Conservation (phyloP, 2,329 filamentous ascomycete species). For the Arthrobotrys pseudoclavata region DNA sequence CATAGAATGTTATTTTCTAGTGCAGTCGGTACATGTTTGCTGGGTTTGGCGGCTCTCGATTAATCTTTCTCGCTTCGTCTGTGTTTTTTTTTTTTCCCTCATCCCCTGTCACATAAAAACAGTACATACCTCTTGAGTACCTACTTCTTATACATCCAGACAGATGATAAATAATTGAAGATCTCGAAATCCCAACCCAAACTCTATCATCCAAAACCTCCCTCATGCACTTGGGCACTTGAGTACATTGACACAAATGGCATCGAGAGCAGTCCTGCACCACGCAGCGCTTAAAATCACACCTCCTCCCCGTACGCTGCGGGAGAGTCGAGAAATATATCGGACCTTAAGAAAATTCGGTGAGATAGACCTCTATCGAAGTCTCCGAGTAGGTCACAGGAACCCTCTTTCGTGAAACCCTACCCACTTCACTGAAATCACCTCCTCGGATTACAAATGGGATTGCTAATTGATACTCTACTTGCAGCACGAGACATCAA, state of each 20-base stretch:
- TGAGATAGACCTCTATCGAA: slow-evolving; percentile 52
- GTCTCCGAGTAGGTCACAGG: slow-evolving; percentile 35
- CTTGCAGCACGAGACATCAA: slow-evolving; percentile 42
- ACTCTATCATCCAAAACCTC: neutral
- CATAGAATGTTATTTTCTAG: too few relatives aligned
- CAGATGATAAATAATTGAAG: neutral
- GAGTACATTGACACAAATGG: slow-evolving; percentile 19
- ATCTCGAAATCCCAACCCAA: neutral
- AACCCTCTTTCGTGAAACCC: neutral
- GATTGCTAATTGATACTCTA: neutral
- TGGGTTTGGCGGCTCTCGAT: neutral
- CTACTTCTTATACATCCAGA: neutral
- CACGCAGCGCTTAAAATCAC: slow-evolving; percentile 48
- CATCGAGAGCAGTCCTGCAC: slow-evolving; percentile 29
- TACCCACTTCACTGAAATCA: neutral
- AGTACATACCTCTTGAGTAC: neutral
- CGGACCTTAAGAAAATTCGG: slow-evolving; percentile 48
- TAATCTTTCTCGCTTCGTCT: neutral
- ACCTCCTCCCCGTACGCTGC: slow-evolving; percentile 44
- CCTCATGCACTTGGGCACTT: neutral
- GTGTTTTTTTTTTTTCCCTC: neutral
- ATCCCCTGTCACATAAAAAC: slow-evolving; percentile 4
- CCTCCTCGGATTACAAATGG: neutral
- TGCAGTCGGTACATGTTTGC: neutral
- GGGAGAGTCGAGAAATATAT: slow-evolving; percentile 48